Percentiles rank a stretch among this genome's conserved stretches.
Evolutionary conservation across 2,329 filamentous ascomycete species (phyloP).

Genomic region (Boeremia exigua): DNA sequence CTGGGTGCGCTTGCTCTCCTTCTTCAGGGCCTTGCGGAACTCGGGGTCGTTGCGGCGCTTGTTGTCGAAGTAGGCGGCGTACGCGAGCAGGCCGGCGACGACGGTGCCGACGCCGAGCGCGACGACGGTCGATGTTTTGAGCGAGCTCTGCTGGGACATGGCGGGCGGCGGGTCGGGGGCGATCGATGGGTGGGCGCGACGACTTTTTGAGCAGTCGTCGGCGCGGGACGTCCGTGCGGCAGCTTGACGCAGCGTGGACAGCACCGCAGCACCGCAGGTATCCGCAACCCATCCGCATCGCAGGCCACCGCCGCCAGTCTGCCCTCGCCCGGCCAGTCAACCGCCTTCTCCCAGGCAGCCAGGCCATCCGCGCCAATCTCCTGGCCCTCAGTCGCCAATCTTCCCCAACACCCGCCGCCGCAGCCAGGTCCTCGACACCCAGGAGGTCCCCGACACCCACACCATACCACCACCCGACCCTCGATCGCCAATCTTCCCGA

Average conservation of each 20-base stretch:
- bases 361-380: too few relatives aligned
- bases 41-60: slow-evolving; percentile 67
- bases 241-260: too few relatives aligned
- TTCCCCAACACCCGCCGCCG: neutral
- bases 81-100: slow-evolving; percentile 65
- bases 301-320: too few relatives aligned
- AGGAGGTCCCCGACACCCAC: too few relatives aligned
- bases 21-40: slow-evolving; percentile 69
- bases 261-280: too few relatives aligned
- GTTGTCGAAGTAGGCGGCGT: slow-evolving; percentile 72
- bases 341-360: too few relatives aligned
- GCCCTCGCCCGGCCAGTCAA: too few relatives aligned
- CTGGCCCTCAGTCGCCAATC: too few relatives aligned
- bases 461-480: too few relatives aligned
- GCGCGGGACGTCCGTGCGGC: neutral
- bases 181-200: slow-evolving; percentile 4
- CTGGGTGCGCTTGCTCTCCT: slow-evolving; percentile 75
- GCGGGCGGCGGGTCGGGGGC: slow-evolving; percentile 3
- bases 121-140: slow-evolving; percentile 64
- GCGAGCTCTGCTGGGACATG: slow-evolving; percentile 46
- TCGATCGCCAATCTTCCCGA: too few relatives aligned
- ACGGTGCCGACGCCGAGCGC: slow-evolving; percentile 64
- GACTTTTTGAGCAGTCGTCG: neutral
- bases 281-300: neutral
- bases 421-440: too few relatives aligned